Evolutionary conservation across 495 filamentous ascomycete genomes (phyloP), one percentile per base, ranked within the genome.

Genomic region (Tuber magnatum): DNA sequence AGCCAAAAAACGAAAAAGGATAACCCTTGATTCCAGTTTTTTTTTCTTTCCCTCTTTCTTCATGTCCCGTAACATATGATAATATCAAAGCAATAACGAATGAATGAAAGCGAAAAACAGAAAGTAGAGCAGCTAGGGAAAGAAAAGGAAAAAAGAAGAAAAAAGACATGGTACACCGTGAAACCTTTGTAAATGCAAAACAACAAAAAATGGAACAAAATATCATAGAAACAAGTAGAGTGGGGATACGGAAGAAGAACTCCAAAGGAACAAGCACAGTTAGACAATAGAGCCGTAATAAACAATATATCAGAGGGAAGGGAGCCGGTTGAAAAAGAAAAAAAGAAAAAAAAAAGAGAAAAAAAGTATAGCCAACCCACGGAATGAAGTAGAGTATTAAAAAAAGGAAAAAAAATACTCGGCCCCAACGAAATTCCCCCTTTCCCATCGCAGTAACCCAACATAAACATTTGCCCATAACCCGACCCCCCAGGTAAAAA

Each of bases 21-120:
- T 28, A 68, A 73, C 72, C 74, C 28, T 28, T 61, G 38, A n/a
- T 76, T 32, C 75, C 39, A 32, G 10, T 72, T 74, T 35, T 41
- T 44, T n/a, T 35, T 71, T 69, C 32, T 76, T 41, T 74, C 69
- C 70, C 68, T 72, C 70, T 74, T 39, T 74, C n/a, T 28, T 40
- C 22, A 65, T 75, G 71, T 75, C 69, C 71, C 56, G 28, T 65
- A 65, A 65, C 28, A 20, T 65, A 65, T 39, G n/a, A 41, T 42
- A 39, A 24, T 42, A 39, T 39, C 69, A 24, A 71, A 40, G 69
- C 10, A 71, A 71, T 35, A 44, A 43, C n/a, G 69, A 43, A 71
- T 24, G 42, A 41, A 20, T 44, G 69, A 44, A 40, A 71, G 28
- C 24, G 14, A 35, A 18, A 71, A 71, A 40, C 38, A 10, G n/a